Percentiles rank a stretch among this genome's conserved stretches.
phyloP scores from a whole-genome alignment of 129 eudicot genomes.

The Silybum marianum region DNA sequence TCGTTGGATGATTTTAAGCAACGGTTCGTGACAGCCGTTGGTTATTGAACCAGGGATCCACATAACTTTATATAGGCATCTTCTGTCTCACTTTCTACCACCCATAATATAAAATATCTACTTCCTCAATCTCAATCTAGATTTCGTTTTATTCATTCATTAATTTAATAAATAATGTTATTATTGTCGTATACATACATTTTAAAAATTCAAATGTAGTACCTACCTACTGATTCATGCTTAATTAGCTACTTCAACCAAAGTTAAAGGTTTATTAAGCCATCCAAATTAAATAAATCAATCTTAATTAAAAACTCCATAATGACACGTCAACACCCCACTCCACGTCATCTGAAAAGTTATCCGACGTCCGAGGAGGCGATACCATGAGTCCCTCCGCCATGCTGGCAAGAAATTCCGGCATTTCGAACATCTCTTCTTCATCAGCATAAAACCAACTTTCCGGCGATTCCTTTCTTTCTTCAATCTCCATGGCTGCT shows the following conservation, averaged over 20 bases:
- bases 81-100: too few relatives aligned
- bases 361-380: conserved; percentile 28
- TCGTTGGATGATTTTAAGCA: too few relatives aligned
- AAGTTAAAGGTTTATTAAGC: background rate
- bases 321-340: conserved; percentile 33
- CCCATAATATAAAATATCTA: too few relatives aligned
- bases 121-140: too few relatives aligned
- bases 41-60: too few relatives aligned
- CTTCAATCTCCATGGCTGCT: background rate
- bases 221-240: background rate
- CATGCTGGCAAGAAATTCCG: conserved; percentile 38
- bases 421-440: conserved; percentile 43
- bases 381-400: conserved; percentile 59
- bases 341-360: conserved; percentile 33
- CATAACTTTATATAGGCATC: too few relatives aligned
- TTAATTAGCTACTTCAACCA: background rate
- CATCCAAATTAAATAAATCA: too few relatives aligned
- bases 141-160: too few relatives aligned
- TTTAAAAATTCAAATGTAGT: too few relatives aligned
- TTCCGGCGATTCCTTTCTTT: conserved; percentile 10
- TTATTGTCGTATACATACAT: background rate
- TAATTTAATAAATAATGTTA: background rate
- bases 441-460: conserved; percentile 41
- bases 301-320: conserved; percentile 30
- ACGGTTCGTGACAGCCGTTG: too few relatives aligned